Evolutionary conservation across 169 alveolate species (phyloP).

Genomic region (Babesia divergens): DNA sequence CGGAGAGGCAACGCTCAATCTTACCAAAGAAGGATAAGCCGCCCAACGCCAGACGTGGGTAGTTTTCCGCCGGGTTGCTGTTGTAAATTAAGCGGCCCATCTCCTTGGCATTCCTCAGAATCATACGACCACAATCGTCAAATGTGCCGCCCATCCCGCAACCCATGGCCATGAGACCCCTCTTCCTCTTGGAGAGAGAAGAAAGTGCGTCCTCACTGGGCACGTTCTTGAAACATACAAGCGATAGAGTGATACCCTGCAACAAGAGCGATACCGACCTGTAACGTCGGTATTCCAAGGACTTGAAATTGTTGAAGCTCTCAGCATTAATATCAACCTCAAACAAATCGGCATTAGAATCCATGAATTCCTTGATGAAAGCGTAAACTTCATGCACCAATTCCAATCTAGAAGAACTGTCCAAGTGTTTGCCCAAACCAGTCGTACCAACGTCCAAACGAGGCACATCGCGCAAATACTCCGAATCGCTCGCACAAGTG

Average conservation of each 20-base stretch:
- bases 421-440: conserved; percentile 1
- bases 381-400: not conserved
- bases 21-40: conserved; percentile 7
- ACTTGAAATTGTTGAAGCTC: conserved; percentile 18
- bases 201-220: not conserved
- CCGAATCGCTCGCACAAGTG: not conserved
- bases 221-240: conserved; percentile 11
- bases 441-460: conserved; percentile 8
- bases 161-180: not conserved
- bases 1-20: not conserved
- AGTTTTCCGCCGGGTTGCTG: conserved; percentile 4
- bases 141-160: not conserved
- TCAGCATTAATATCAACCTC: conserved; percentile 3
- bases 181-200: not conserved
- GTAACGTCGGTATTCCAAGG: conserved; percentile 11
- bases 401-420: conserved; percentile 1
- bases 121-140: not conserved
- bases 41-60: conserved; percentile 11
- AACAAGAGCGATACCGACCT: conserved; percentile 1
- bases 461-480: not conserved
- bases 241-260: not conserved
- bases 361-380: not conserved
- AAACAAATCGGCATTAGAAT: not conserved
- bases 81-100: not conserved
- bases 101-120: conserved; percentile 6